Evolutionary conservation across 2,329 filamentous ascomycete species (phyloP), one percentile per base, ranked within the genome.

Genomic region (Microsporum ferrugineum): DNA sequence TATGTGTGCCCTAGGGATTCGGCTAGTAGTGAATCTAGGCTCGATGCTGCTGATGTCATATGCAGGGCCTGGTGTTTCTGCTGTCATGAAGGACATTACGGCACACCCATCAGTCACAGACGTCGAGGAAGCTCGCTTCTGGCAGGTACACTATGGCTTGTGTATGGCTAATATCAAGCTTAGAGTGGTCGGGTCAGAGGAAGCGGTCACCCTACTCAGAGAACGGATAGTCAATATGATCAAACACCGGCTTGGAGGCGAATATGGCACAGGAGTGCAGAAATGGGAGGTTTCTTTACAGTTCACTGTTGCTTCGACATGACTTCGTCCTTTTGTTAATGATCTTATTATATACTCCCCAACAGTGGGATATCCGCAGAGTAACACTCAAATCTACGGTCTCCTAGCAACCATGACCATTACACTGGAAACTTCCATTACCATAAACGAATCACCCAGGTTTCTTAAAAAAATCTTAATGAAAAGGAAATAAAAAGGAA

Each of bases 21-120:
- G 91, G 5, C 82, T 97, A 10, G 91, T 91, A 23, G 85, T 89
- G 60, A 88, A 88, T 0, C 84, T 99, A 67, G 94, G 91, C 0
- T 84, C 91, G 33, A 97, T 99, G 89, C 82, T 99, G 36, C 82
- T 99, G 62, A 96, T 99, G 92, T 92, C 88, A 2, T 96, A 95
- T 72, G 77, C 75, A 10, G 76, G 79, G 10, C 72, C 73, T 27
- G 79, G 83, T 2, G 85, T 94, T 1, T 80, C 84, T 2, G 85
- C 87, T 27, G 86, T 96, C n/a, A 80, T 96, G 68, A 83, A 84
- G 61, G 90, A 95, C 72, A 91, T 99, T 58, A 87, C 91, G 71
- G 82, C 85, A 1, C 91, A 96, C 68, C 84, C 88, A 1, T 82
- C 82, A 60, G 85, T 97, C 31, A 82, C 82, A 51, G 82, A 82